These are phyloP conservation scores for Starmerella ratchasimensis DNA, from an alignment of 805 yeast species.

Conservation along the genomic window DNA sequence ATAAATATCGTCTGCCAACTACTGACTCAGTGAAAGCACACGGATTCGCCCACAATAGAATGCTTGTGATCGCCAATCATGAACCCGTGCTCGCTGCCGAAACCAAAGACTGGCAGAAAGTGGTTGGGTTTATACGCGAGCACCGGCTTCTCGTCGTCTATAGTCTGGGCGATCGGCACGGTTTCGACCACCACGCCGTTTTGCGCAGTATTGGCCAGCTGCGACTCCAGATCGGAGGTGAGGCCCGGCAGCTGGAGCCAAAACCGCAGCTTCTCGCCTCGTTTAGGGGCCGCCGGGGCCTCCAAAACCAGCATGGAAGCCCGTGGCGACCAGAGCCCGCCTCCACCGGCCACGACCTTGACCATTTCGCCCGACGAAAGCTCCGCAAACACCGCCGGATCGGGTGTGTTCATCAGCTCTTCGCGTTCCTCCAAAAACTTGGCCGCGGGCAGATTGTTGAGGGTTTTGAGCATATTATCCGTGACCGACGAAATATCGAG, in stretches of 20 bases:
- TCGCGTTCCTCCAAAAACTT: conserved; percentile 33
- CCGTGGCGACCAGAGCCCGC: conserved; percentile 64
- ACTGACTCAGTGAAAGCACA: conserved; percentile 4
- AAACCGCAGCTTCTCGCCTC: conserved; percentile 39
- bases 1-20: too few relatives aligned
- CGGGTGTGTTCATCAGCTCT: conserved; percentile 12
- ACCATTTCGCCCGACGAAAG: conserved; percentile 25
- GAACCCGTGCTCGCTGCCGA: conserved; percentile 25
- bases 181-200: conserved; percentile 20
- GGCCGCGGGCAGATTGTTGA: conserved; percentile 46
- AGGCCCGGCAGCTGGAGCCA: conserved; percentile 16
- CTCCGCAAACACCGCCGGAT: conserved; percentile 21
- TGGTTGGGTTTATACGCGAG: conserved; percentile 14
- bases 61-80: conserved; percentile 23
- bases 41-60: conserved; percentile 21
- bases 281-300: conserved; percentile 36
- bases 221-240: conserved; percentile 15
- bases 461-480: conserved; percentile 46
- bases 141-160: conserved; percentile 14
- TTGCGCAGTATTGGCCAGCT: conserved; percentile 9
- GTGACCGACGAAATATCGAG: conserved; percentile 36
- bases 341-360: conserved; percentile 61
- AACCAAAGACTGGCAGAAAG: conserved; percentile 22
- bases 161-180: conserved; percentile 21
- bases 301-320: conserved; percentile 54